Evolutionary conservation across 306 rosid genomes (phyloP).

Genomic region (Castanea mollissima): DNA sequence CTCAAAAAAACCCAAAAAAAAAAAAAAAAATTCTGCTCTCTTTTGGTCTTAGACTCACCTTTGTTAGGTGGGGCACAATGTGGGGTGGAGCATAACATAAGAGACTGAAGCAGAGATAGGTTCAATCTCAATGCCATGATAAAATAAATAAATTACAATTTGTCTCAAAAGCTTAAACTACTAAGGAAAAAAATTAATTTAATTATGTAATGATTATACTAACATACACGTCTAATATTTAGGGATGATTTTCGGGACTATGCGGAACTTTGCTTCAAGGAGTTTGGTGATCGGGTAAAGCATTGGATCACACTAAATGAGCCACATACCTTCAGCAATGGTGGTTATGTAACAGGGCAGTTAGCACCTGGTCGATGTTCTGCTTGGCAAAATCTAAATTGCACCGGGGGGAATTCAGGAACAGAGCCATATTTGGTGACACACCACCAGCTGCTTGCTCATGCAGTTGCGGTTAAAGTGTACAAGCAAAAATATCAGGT

Average conservation of each 20-base stretch:
- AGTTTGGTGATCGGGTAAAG: slow-evolving; percentile 68
- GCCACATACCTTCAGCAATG: slow-evolving; percentile 39
- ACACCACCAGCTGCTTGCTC: slow-evolving; percentile 66
- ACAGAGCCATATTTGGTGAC: slow-evolving; percentile 64
- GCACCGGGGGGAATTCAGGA: slow-evolving; percentile 61
- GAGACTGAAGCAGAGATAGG: too few species aligned
- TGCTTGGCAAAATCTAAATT: slow-evolving; percentile 40
- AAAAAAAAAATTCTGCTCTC: too few species aligned
- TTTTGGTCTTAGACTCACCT: too few species aligned
- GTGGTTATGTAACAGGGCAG: slow-evolving; percentile 48
- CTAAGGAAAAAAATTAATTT: too few species aligned
- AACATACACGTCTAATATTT: not conserved
- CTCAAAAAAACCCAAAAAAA: too few species aligned
- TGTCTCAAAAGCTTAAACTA: too few species aligned
- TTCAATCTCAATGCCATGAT: too few species aligned
- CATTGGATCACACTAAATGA: slow-evolving; percentile 72
- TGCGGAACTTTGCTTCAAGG: slow-evolving; percentile 62
- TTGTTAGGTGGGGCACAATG: too few species aligned
- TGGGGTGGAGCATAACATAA: not conserved
- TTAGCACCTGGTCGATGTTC: slow-evolving; percentile 72
- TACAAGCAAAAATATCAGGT: slow-evolving; percentile 62
- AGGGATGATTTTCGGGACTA: slow-evolving; percentile 49
- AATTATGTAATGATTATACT: too few species aligned
- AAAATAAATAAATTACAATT: too few species aligned
- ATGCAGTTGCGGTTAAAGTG: slow-evolving; percentile 51